Conservation (phyloP, 441 rosid species). For the Daphne laureola region DNA sequence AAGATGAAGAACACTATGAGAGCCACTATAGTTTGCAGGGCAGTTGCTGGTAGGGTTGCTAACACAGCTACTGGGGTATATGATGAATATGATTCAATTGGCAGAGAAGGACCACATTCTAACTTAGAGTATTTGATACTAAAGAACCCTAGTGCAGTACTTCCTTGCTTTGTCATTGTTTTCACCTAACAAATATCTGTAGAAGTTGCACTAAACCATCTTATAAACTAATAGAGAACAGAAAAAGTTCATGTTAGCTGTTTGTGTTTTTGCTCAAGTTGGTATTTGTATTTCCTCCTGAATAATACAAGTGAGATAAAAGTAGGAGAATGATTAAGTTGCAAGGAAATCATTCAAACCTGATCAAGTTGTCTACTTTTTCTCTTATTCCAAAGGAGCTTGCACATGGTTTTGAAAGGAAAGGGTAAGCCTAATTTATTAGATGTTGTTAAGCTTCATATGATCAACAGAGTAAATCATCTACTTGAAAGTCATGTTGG, state of each 20-base stretch:
- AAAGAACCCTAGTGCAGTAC: constrained; percentile 32
- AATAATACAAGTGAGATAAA: too few species aligned
- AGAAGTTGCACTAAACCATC: background rate
- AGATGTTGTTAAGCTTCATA: too few species aligned
- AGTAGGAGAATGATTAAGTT: background rate
- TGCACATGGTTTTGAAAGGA: too few species aligned
- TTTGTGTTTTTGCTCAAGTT: too few species aligned
- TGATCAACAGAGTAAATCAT: too few species aligned
- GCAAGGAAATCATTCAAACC: constrained; percentile 4
- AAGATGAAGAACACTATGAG: constrained; percentile 22
- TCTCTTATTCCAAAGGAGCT: too few species aligned
- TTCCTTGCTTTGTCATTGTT: constrained; percentile 43
- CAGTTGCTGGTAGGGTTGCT: constrained; percentile 26
- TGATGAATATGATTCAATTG: constrained; percentile 16
- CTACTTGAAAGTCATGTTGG: too few species aligned
- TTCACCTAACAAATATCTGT: constrained; percentile 18
- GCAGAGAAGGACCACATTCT: constrained; percentile 6
- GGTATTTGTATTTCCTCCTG: too few species aligned
- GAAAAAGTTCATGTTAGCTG: too few species aligned
- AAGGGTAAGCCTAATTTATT: too few species aligned
- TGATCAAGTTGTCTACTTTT: background rate
- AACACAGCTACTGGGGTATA: constrained; percentile 13
- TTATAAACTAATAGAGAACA: too few species aligned
- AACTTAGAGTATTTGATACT: constrained; percentile 21
- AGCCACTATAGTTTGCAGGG: constrained; percentile 34